Evolutionary conservation across 2,329 filamentous ascomycete species (phyloP), one percentile per base, ranked within the genome.

Genomic region (Scopulariopsis brevicaulis): DNA sequence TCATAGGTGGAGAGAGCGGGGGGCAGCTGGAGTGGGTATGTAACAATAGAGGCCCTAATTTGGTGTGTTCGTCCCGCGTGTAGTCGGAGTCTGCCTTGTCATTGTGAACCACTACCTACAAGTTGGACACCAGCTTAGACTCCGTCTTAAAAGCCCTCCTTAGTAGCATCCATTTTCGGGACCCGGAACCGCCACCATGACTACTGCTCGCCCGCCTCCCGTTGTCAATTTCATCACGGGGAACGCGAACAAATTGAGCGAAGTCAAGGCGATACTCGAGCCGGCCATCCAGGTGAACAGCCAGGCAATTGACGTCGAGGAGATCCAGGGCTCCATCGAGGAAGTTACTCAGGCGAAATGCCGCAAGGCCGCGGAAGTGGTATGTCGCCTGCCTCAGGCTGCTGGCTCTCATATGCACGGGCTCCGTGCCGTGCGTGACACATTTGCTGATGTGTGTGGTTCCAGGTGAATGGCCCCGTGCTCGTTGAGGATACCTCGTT

Each of bases 401-500:
- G 12, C 37, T 14, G 11, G 11, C 15, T 7, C 11, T 10, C 14
- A 7, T n/a, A 15, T 46, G 6, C 28, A 4, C 28, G 28, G 28
- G 28, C 15, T 14, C 37, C 37, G 18, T 46, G 40, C 40, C 14
- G 40, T n/a, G n/a, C n/a, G 40, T n/a, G 40, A n/a, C 15, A n/a
- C 10, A 2, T 46, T 14, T 6, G 18, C 40, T 46, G 40, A 46
- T 46, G 40, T n/a, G 40, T n/a, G 18, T 12, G 37, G 18, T 43
- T 32, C 28, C 8, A 95, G 90, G 73, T 94, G 54, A 77, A 87
- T 66, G 91, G 91, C 1, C 92, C 95, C 3, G 94, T 96, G 10
- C 78, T 99, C 46, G 93, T 96, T 12, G 94, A 99, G 73, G 94
- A 99, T 72, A 99, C 94, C 18, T 91, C 91, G 64, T 79, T 99